These are phyloP conservation scores for Apiospora hydei DNA, from an alignment of 2,329 filamentous ascomycete species.

Conservation along the genomic window DNA sequence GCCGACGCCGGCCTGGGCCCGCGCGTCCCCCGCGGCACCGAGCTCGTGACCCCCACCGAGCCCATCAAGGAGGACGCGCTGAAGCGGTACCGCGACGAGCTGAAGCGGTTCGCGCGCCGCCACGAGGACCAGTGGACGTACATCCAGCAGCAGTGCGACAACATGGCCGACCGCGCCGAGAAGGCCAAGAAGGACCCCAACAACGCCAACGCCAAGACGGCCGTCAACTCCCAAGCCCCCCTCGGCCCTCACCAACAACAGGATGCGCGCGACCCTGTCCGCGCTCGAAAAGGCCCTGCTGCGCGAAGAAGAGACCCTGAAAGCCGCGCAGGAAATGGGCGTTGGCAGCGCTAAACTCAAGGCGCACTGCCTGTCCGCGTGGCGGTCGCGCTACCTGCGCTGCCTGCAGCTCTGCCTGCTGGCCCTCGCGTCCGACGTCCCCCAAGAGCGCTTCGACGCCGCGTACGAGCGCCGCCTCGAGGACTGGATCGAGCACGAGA, in stretches of 20 bases:
- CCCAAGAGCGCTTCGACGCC: background rate
- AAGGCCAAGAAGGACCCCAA: background rate
- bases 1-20: background rate
- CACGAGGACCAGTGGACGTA: background rate
- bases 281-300: background rate
- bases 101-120: background rate
- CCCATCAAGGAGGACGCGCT: background rate
- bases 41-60: background rate
- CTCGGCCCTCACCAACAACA: background rate
- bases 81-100: background rate
- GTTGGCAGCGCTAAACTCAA: background rate
- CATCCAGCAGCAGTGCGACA: background rate
- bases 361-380: background rate
- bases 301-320: background rate
- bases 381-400: slow-evolving; percentile 1
- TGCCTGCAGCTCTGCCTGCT: background rate
- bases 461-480: background rate
- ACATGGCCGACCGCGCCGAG: background rate
- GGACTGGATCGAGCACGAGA: slow-evolving; percentile 4
- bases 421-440: background rate
- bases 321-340: no score
- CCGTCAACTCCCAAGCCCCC: no score
- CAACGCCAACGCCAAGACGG: no score
- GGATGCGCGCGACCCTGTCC: background rate
- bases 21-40: no score